Percentiles rank a stretch among this genome's conserved stretches.
These are phyloP conservation scores for Daedaleopsis sinensis DNA, from an alignment of 768 basidiomycete species.

Conservation along the genomic window DNA sequence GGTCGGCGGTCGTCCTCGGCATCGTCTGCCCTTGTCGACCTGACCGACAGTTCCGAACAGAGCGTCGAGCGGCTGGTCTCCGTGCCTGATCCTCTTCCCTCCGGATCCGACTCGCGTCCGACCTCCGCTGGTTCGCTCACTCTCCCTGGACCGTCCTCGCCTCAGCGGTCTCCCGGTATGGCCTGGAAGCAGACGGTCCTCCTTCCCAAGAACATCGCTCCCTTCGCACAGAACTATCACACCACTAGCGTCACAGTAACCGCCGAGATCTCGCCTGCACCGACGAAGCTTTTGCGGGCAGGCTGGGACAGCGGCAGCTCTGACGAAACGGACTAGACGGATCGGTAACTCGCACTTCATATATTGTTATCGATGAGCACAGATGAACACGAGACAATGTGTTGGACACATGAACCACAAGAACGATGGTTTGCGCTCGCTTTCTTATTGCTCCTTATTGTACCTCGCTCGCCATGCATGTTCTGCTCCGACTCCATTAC, in stretches of 20 bases:
- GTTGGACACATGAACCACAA: slow-evolving; percentile 19
- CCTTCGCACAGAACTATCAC: slow-evolving; percentile 1
- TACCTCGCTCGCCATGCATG: slow-evolving; percentile 18
- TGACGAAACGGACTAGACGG: slow-evolving; percentile 21
- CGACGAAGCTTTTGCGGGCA: slow-evolving; percentile 20
- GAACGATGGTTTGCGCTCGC: slow-evolving; percentile 18
- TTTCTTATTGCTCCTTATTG: slow-evolving; percentile 29
- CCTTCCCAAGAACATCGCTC: slow-evolving; percentile 21
- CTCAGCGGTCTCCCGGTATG: slow-evolving; percentile 26
- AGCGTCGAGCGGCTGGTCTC: slow-evolving; percentile 28
- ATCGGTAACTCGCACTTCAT: background rate
- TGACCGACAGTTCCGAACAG: slow-evolving; percentile 25
- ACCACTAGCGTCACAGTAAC: slow-evolving; percentile 17
- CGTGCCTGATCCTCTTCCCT: slow-evolving; percentile 16
- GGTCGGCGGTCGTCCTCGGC: slow-evolving; percentile 19
- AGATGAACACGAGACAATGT: slow-evolving; percentile 21
- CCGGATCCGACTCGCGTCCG: slow-evolving; percentile 7
- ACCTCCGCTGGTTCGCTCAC: slow-evolving; percentile 12
- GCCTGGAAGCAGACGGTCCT: slow-evolving; percentile 30
- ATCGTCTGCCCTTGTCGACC: slow-evolving; percentile 17
- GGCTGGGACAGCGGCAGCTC: slow-evolving; percentile 26
- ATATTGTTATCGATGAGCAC: slow-evolving; percentile 4
- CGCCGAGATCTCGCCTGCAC: slow-evolving; percentile 22
- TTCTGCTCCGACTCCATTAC: slow-evolving; percentile 5
- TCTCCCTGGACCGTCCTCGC: slow-evolving; percentile 8